Base-by-base conservation (phyloP, 164 flowering plant species). In the Chloranthus sessilifolius region DNA sequence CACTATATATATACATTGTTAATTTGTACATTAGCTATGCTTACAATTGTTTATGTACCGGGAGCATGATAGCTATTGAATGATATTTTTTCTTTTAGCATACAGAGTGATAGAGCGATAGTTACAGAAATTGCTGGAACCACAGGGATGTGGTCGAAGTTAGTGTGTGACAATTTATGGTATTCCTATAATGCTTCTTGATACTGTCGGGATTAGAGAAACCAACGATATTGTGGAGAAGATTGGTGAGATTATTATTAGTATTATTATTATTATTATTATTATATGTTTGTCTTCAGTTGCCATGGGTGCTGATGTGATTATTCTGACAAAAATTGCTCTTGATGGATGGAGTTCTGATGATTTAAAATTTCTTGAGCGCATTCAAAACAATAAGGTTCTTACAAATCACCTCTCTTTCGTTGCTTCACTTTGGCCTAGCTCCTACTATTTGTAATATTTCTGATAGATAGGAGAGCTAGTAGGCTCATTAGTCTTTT, bases 31-130 rank as follows among this genome's bases (percentile, higher is more conserved):
- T n/a, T n/a, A n/a, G n/a, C n/a, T n/a, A n/a, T n/a, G n/a, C n/a
- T n/a, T n/a, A n/a, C n/a, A n/a, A n/a, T n/a, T n/a, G n/a, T n/a
- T n/a, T n/a, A n/a, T n/a, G n/a, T n/a, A n/a, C n/a, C n/a, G n/a
- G n/a, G n/a, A n/a, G n/a, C n/a, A n/a, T n/a, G n/a, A n/a, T n/a
- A n/a, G n/a, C n/a, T n/a, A n/a, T n/a, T n/a, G n/a, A n/a, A n/a
- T n/a, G n/a, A n/a, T n/a, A n/a, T n/a, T n/a, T n/a, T n/a, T n/a
- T 34, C 23, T 23, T 11, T 54, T 88, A 88, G 99, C 82, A 61
- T 81, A 76, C 95, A 94, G 99, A 88, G 88, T 84, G 88, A 94
- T 57, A 82, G 82, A 65, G 99, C 99, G 24, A 94, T 94, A 60
- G 99, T 94, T 54, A 88, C 99, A 42, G 87, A 84, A 47, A 75